Evolutionary conservation across 2,329 filamentous ascomycete genomes (phyloP), one percentile per base, ranked within the genome.

Genomic region (Fusarium globosum): DNA sequence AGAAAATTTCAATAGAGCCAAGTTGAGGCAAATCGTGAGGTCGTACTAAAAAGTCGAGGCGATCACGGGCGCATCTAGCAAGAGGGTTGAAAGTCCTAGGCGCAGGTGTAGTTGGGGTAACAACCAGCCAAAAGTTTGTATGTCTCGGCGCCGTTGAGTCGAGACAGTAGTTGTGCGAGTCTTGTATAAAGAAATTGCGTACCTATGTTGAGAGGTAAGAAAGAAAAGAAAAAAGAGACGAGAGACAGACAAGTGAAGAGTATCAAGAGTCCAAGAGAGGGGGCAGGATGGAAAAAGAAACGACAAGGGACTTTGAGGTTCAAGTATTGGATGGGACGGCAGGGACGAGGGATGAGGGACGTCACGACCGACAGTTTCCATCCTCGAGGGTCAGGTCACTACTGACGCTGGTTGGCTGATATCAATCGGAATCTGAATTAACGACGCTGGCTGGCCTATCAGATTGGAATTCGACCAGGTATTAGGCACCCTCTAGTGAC

Each of bases 291-390:
- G 65, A 57, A 74, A 73, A 74, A 74, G 73, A 68, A 75, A 75
- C 62, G 49, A 74, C 67, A 71, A 65, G 67, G 61, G 60, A 51
- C 64, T 57, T 65, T 58, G 65, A 69, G 59, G 67, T 69, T 70
- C 45, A 69, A 53, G 67, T 70, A 69, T 68, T 67, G 65, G 39
- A 63, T 30, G 38, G 33, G 30, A 72, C 39, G 55, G 55, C 45
- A 72, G 59, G 64, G 65, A 73, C 69, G 69, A 70, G 60, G 64
- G 61, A 73, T 57, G 69, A 71, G 60, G 65, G 57, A 74, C 68
- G 71, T 73, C 71, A 73, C 71, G 69, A 68, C 70, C 45, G 42
- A 57, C 55, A 30, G 58, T 49, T 51, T 38, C 67, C 45, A 48
- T 48, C 45, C 58, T 61, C 36, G 9, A 65, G 56, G 49, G 39